Base-by-base conservation (phyloP, 768 basidiomycete genomes). In the Gymnopilus dilepis region DNA sequence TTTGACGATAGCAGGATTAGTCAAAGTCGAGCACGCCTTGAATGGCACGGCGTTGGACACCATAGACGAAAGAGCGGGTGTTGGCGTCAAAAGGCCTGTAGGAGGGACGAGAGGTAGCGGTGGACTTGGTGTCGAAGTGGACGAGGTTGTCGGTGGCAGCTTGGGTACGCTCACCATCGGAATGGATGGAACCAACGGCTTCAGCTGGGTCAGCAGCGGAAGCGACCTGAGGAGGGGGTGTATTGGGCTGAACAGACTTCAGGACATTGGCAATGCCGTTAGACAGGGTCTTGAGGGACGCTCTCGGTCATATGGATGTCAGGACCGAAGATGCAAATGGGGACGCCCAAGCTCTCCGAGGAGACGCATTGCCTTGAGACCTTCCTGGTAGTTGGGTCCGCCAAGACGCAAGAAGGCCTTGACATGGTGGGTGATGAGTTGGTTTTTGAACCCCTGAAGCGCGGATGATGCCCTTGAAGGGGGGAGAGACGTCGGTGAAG, bases 381-480 rank as follows among this genome's bases (percentile, higher is more conserved):
- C 82, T 73, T 98, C 97, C 82, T 99, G 97, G 84, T 97, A 99
- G 86, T 99, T 99, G 63, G 97, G 97, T 13, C 97, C 97, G 75
- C 96, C 97, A 74, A 96, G 95, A 71, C 97, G 93, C 51, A 99
- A 95, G 72, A 92, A 99, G 78, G 99, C 98, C 78, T 88, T 90
- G 78, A 98, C 96, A 58, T 87, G 79, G 79, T 94, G 90, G 50
- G 82, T 80, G 71, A 94, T 90, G 65, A 99, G 86, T 57, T 87
- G 89, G 43, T 84, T 79, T 82, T 95, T 95, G 86, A 85, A 95
- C 77, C 95, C 92, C 82, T 97, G 99, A 84, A 17, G 97, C 96
- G 43, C 89, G 92, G 77, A 99, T 99, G 84, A 99, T 99, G 64
- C 97, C 97, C 84, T 99, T 98, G 91, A 99, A 99, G 62, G 97